Evolutionary conservation across 352 stramenopile species (phyloP).

Genomic region (Globisporangium paddicum): DNA sequence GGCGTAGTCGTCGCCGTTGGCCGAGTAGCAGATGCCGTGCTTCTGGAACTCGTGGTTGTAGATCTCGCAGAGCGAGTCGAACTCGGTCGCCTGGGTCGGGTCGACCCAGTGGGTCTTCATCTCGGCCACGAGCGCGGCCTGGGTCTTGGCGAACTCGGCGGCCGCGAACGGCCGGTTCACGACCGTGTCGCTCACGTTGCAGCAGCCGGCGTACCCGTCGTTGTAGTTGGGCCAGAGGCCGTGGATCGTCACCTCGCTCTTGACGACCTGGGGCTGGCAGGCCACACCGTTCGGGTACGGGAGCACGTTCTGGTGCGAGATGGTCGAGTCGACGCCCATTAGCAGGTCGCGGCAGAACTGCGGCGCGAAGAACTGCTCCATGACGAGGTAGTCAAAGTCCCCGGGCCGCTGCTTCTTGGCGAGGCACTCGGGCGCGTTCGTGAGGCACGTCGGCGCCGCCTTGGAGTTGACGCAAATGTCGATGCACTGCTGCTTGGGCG

Average conservation of each 20-base stretch:
- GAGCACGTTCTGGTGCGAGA: constrained; percentile 71
- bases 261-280: constrained; percentile 35
- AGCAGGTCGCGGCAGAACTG: constrained; percentile 78
- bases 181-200: constrained; percentile 47
- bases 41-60: constrained; percentile 90
- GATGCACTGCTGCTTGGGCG: constrained; percentile 45
- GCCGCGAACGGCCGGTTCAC: constrained; percentile 52
- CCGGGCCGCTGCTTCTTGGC: constrained; percentile 53
- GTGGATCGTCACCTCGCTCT: too few relatives aligned
- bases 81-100: constrained; percentile 10
- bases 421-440: constrained; percentile 37
- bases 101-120: constrained; percentile 61
- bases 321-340: too few relatives aligned
- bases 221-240: constrained; percentile 74
- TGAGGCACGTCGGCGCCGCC: constrained; percentile 44
- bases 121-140: constrained; percentile 35
- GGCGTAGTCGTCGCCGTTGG: constrained; percentile 44
- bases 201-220: constrained; percentile 61
- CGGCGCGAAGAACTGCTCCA: constrained; percentile 76
- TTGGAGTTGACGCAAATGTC: constrained; percentile 62
- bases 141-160: constrained; percentile 32
- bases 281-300: constrained; percentile 44
- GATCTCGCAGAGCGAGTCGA: constrained; percentile 57
- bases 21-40: constrained; percentile 76
- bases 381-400: constrained; percentile 69